Base-by-base conservation (phyloP, 2,329 filamentous ascomycete genomes). In the Talaromyces rugulosus region DNA sequence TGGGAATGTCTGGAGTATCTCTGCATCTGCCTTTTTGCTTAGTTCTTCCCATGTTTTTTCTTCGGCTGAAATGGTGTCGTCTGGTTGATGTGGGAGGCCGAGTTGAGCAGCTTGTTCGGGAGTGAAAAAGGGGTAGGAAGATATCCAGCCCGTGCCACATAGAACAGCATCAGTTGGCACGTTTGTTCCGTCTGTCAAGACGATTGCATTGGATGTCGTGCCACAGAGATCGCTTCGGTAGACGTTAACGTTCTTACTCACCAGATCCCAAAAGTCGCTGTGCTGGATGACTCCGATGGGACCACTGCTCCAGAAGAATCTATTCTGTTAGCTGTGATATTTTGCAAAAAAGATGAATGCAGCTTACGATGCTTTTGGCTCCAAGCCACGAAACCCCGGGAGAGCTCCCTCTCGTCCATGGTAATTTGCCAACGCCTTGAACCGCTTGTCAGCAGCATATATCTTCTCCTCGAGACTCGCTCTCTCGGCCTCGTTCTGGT, bases 231-330 rank as follows among this genome's bases (percentile, higher is more conserved):
- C 57, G 42, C 57, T 28, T 5, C 57, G 57, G 50, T 59, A 59
- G 47, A 59, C 50, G 3, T 42, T 52, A 12, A 54, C 57, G 3
- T 59, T 59, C 47, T 59, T 53, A 44, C 57, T 59, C 31, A 54
- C 50, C 7, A 59, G 31, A 44, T 59, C 57, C 57, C 57, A 59
- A 11, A 59, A 59, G 34, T 59, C 50, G 1, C 40, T 18, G 16
- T 59, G 57, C 14, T 59, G 57, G 40, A 59, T 59, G 34, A 59
- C 57, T 31, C 57, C 57, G 12, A 59, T 36, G 33, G 57, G 57
- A 31, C 57, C 57, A 27, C 47, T 53, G 50, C 57, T 59, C 57
- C 57, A 59, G 34, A 59, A 59, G 57, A 59, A 59, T 31, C 57
- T 59, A n/a, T n/a, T 14, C 18, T 53, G 23, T 59, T 53, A 59